Base-by-base conservation (phyloP, 192 early-diverging fungal genomes). In the Kappamyces sp. region DNA sequence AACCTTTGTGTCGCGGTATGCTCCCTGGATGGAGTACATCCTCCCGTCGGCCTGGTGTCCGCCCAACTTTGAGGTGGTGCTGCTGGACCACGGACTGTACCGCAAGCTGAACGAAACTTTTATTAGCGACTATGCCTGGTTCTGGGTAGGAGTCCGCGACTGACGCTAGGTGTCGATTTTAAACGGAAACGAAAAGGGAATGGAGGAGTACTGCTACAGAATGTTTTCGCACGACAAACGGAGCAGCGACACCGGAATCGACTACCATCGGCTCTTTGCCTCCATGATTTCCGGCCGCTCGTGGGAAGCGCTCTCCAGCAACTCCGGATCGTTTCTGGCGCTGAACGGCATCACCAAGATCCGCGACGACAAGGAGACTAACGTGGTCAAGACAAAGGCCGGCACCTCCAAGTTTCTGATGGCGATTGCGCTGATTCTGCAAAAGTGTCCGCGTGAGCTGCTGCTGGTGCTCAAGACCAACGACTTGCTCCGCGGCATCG, bases 391-490 rank as follows among this genome's bases (percentile, higher is more conserved):
- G 13, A 43, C 67, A 1, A 72, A 84, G 47, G 83, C 85, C 10
- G 62, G 74, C 0, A 78, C 75, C 23, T 67, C 66, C 6, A 35
- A 51, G 40, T 82, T 90, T 59, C 63, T 89, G 54, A 67, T 74
- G 3, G 84, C 91, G 8, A 86, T 97, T 58, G 80, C 87, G 0
- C 84, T 87, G 15, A 84, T 94, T 9, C 64, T 97, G 40, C 80
- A 89, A 9, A 84, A 86, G n/a, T 79, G 93, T 32, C 91, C 94
- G 0, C 77, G 91, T 0, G 83, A 88, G n/a, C 73, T 97, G 12
- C 72, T 94, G 0, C 71, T 97, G 44, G 72, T 97, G 15, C 79
- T 97, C 60, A 97, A 94, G 66, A 93, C 92, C 2, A 92, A 94
- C 68, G 94, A 97, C 62, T 67, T 97, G 37, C 63, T 97, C 23